Conservation (phyloP, 495 filamentous ascomycete species). For the Tuber melanosporum region DNA sequence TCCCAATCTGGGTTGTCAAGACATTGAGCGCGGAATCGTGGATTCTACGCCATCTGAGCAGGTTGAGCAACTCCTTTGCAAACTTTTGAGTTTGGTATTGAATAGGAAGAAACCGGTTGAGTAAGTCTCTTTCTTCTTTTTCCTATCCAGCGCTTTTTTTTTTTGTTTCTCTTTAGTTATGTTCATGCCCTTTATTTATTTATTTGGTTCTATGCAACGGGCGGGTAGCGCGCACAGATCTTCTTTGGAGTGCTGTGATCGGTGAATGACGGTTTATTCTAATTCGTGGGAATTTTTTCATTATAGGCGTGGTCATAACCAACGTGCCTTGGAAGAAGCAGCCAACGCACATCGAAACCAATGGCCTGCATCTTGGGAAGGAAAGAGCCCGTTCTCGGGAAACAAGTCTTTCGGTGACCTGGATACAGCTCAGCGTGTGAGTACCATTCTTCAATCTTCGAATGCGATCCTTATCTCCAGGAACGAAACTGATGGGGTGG, state of each 20-base stretch:
- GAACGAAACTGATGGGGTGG: not conserved
- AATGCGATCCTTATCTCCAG: not conserved
- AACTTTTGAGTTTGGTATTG: slow-evolving; percentile 74
- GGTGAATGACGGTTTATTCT: slow-evolving; percentile 14
- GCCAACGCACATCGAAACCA: slow-evolving; percentile 75
- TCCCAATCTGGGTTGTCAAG: slow-evolving; percentile 84
- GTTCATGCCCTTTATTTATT: slow-evolving; percentile 3
- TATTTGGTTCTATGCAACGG: slow-evolving; percentile 2
- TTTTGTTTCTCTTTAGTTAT: not conserved
- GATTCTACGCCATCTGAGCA: slow-evolving; percentile 72
- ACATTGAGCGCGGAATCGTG: slow-evolving; percentile 78
- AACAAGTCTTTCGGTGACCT: slow-evolving; percentile 71
- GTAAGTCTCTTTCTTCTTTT: slow-evolving; percentile 55
- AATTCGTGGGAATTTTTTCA: not conserved
- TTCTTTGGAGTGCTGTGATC: not conserved
- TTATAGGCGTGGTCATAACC: slow-evolving; percentile 63
- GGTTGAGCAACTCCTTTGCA: slow-evolving; percentile 82
- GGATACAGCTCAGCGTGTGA: slow-evolving; percentile 71
- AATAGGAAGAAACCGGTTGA: slow-evolving; percentile 98
- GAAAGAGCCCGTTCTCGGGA: slow-evolving; percentile 74
- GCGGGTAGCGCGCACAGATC: slow-evolving; percentile 1
- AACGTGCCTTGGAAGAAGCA: slow-evolving; percentile 88
- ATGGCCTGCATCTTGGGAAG: slow-evolving; percentile 84
- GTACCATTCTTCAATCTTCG: slow-evolving; percentile 40
- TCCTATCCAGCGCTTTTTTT: slow-evolving; percentile 1